Base-by-base conservation (phyloP, 2,329 filamentous ascomycete genomes). In the Diplocarpon rosae region DNA sequence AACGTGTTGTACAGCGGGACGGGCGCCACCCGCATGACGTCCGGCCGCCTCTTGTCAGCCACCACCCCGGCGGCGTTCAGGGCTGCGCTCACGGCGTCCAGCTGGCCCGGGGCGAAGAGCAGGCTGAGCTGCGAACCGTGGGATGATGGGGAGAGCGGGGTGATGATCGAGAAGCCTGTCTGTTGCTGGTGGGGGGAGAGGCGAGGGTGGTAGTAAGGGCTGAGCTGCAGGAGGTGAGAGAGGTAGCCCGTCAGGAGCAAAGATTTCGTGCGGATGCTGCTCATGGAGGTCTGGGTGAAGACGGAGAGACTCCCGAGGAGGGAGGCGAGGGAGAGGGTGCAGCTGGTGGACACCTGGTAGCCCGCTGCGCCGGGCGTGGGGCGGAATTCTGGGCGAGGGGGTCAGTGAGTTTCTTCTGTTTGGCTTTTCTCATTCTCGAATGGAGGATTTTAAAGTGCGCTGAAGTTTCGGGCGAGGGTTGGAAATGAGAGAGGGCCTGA, bases 301-400 rank as follows among this genome's bases (percentile, higher is more conserved):
- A 94, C 72, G 17, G 79, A 78, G 5, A 95, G 67, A 1, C 83
- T 80, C 0, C 79, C 85, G 9, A 77, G 69, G 2, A 94, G 71
- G n/a, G 80, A 76, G 12, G 83, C 83, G 37, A 89, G 73, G 56
- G 93, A 86, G 6, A 92, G 69, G 10, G 80, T 84, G 0, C 78
- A 85, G 1, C 84, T 86, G 61, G 95, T 95, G 40, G 81, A 86
- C n/a, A 90, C 63, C 63, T 94, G 86, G 64, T 78, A 95, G 3
- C 88, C 88, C 29, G 72, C 78, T 0, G 88, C 89, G 32, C 89
- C 88, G 2, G 75, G 67, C 7, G 85, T 84, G 3, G 88, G 86
- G 33, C 79, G 68, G 64, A 93, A 94, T 46, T 70, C 68, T 73
- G 9, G 2, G 14, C 48, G 20, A 24, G 20, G 20, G 7, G 20